Conservation (phyloP, 305 asterid species). For the Fraxinus paxiana region DNA sequence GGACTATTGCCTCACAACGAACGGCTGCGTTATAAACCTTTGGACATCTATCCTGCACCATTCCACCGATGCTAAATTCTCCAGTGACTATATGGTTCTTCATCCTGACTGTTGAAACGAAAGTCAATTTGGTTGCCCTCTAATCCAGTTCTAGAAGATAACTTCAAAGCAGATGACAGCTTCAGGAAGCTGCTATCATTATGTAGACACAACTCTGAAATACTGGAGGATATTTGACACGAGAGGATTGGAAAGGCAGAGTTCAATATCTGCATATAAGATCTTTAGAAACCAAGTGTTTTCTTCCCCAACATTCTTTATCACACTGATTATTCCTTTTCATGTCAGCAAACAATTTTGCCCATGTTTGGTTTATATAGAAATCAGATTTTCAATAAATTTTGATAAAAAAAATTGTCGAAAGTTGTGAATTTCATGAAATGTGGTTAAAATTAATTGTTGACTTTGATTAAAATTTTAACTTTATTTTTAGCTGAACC, state of each 20-base stretch:
- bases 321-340: not conserved
- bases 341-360: not conserved
- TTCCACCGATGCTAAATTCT: constrained; percentile 57
- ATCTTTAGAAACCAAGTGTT: not conserved
- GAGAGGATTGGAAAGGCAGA: not conserved
- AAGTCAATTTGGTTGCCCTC: not conserved
- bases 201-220: not conserved
- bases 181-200: not conserved
- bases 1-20: constrained; percentile 74
- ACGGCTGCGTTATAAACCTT: constrained; percentile 53
- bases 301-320: not conserved
- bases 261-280: not conserved
- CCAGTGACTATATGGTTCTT: not conserved
- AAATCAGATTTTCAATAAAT: not conserved
- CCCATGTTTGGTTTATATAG: not conserved
- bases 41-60: constrained; percentile 81
- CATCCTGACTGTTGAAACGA: not conserved
- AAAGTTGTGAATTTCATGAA: not conserved
- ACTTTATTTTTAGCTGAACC: not conserved
- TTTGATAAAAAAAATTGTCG: not conserved
- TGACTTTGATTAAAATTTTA: not conserved
- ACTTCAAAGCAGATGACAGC: not conserved
- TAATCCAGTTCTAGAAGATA: not conserved
- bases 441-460: not conserved
- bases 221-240: not conserved